Evolutionary conservation across 2,329 filamentous ascomycete species (phyloP).

Genomic region (Didymellaceae sp.): DNA sequence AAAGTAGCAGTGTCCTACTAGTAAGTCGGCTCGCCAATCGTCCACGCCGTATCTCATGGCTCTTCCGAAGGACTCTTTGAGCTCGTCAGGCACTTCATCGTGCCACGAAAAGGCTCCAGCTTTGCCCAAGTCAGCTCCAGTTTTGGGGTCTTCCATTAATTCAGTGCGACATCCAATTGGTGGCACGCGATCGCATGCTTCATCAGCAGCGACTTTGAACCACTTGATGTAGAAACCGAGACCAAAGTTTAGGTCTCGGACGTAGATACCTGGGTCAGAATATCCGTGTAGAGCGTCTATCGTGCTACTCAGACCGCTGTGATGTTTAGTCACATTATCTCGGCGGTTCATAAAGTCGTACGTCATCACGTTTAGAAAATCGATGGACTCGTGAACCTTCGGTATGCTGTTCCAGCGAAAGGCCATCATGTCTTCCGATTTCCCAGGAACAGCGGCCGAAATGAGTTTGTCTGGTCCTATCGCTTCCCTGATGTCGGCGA

Average conservation of each 20-base stretch:
- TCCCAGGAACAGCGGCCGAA: constrained; percentile 69
- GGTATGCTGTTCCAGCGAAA: constrained; percentile 64
- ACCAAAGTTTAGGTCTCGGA: constrained; percentile 67
- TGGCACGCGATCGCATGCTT: constrained; percentile 1
- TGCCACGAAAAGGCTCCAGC: constrained; percentile 53
- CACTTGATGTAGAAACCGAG: constrained; percentile 74
- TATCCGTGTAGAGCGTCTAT: constrained; percentile 64
- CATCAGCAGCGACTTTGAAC: constrained; percentile 57
- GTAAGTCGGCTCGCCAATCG: constrained; percentile 62
- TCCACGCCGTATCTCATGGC: constrained; percentile 62
- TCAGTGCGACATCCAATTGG: constrained; percentile 59
- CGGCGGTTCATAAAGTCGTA: constrained; percentile 77
- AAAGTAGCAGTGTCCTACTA: constrained; percentile 65
- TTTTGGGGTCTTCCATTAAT: constrained; percentile 64
- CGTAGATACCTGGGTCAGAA: constrained; percentile 58
- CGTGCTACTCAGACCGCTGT: constrained; percentile 66
- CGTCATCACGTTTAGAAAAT: constrained; percentile 74
- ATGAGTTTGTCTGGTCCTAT: constrained; percentile 66
- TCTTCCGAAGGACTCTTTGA: constrained; percentile 64
- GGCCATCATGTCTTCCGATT: constrained; percentile 66
- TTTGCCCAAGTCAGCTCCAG: constrained; percentile 65
- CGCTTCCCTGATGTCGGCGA: constrained; percentile 64
- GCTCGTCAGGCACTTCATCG: constrained; percentile 53
- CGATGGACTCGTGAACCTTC: constrained; percentile 64
- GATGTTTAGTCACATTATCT: constrained; percentile 68